phyloP scores from a whole-genome alignment of 179 eudicot genomes.

The Beta macrorhiza region DNA sequence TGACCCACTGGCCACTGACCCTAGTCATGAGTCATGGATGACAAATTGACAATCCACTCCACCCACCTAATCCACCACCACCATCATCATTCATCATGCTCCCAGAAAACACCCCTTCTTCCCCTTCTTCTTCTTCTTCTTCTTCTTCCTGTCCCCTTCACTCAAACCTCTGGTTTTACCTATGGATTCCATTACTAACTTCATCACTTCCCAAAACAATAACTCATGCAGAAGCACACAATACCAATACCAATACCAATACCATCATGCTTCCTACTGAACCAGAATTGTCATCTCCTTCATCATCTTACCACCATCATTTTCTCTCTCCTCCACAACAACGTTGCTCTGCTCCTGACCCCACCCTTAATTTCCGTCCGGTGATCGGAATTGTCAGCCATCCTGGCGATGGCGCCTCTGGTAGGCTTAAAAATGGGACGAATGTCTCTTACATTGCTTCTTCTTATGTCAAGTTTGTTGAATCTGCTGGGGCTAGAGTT shows the following conservation, averaged over 20 bases:
- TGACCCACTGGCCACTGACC: too few relatives aligned
- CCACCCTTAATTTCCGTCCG: slow-evolving; percentile 65
- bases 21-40: too few relatives aligned
- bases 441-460: slow-evolving; percentile 78
- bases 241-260: slow-evolving; percentile 29
- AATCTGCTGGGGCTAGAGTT: slow-evolving; percentile 90
- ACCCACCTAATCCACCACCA: not conserved
- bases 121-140: not conserved
- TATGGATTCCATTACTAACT: slow-evolving; percentile 47
- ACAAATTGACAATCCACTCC: not conserved
- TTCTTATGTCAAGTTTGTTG: slow-evolving; percentile 87
- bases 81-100: not conserved
- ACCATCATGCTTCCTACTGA: slow-evolving; percentile 48
- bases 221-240: slow-evolving; percentile 9
- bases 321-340: not conserved
- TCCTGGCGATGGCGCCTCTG: slow-evolving; percentile 98
- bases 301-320: too few relatives aligned
- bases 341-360: slow-evolving; percentile 51
- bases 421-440: slow-evolving; percentile 59
- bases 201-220: slow-evolving; percentile 26
- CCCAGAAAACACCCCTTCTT: not conserved
- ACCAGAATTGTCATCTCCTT: not conserved
- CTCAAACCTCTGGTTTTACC: slow-evolving; percentile 3
- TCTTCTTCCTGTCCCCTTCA: not conserved
- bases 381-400: slow-evolving; percentile 80